A percentile compares a stretch with the other conserved stretches of the same genome.
Evolutionary conservation across 768 basidiomycete genomes (phyloP).

Genomic region (Leccinum variicolor): DNA sequence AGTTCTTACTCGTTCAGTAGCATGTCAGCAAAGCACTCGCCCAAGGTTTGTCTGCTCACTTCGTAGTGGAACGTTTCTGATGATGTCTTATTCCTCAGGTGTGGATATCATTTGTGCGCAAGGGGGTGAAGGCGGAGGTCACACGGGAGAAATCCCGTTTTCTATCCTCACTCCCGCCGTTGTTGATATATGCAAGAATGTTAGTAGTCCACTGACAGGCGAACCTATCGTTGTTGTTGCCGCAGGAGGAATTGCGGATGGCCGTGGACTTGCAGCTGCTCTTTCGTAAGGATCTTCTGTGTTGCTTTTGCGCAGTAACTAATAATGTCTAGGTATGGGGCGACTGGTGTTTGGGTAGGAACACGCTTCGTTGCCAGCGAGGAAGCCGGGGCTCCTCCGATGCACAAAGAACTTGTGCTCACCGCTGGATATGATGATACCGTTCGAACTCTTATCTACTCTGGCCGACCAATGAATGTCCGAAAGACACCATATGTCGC

Average conservation of each 20-base stretch:
- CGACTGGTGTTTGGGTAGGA: conserved; percentile 84
- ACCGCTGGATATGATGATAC: conserved; percentile 76
- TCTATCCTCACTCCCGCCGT: conserved; percentile 79
- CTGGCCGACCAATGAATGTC: conserved; percentile 81
- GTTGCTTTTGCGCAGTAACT: background rate
- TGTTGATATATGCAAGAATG: conserved; percentile 71
- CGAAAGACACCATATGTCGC: conserved; percentile 74
- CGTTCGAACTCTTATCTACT: conserved; percentile 67
- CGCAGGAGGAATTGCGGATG: conserved; percentile 83
- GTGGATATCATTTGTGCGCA: conserved; percentile 90
- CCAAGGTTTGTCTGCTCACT: conserved; percentile 41
- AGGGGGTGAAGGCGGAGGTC: conserved; percentile 86
- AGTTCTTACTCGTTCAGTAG: conserved; percentile 30
- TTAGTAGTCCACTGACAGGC: conserved; percentile 74
- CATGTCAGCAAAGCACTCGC: conserved; percentile 75
- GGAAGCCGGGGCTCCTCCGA: conserved; percentile 75
- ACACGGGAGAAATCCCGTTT: conserved; percentile 81
- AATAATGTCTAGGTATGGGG: conserved; percentile 57
- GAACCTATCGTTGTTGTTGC: conserved; percentile 75
- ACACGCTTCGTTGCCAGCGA: conserved; percentile 82
- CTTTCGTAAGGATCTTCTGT: conserved; percentile 46
- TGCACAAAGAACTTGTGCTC: conserved; percentile 65
- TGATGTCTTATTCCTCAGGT: conserved; percentile 36
- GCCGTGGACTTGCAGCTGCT: conserved; percentile 73
- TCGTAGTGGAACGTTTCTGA: background rate